Evolutionary conservation across 2,329 filamentous ascomycete genomes (phyloP), one percentile per base, ranked within the genome.

Genomic region (Ophiostoma sp.): DNA sequence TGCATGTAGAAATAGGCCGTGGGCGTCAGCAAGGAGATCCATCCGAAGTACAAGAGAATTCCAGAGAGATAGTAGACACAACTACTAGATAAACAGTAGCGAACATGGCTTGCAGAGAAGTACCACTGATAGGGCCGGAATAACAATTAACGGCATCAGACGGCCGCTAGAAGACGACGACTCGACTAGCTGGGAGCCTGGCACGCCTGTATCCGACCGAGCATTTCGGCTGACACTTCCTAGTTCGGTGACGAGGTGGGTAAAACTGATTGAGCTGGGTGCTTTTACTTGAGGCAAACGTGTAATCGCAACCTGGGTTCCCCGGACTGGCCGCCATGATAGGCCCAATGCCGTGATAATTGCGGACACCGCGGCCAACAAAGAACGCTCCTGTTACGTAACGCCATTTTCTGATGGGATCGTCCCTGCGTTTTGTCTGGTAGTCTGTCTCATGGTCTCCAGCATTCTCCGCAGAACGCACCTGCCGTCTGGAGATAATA

Each of bases 271-370:
- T 36, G 52, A 27, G 27, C 27, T 27, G 27, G 27, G 27, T 27
- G 45, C 9, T 49, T 14, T 62, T 62, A 62, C 58, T 62, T 62
- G 58, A 62, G 58, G 58, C 58, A 62, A 62, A 62, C 58, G 58
- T 62, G 58, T 62, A 62, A 62, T 62, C 38, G 58, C 36, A 40
- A 36, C 49, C 55, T 60, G 55, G 27, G 55, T 60, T 60, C 58
- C 58, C 58, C 58, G 58, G 58, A 60, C 55, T 60, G 55, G 55
- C 55, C 55, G 55, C 55, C 55, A 40, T 38, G 55, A 60, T 27
- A 58, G 52, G 52, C 11, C 52, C 27, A 58, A 27, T 38, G 18
- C 47, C 18, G 27, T 58, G n/a, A 58, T 27, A 58, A 27, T 58
- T 27, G 52, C 52, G 52, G 52, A 38, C 55, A 60, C 55, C 0